A percentile compares a stretch with the other conserved stretches of the same genome.
Conservation (phyloP, 345 rosid genomes). For the Citrus reticulata region DNA sequence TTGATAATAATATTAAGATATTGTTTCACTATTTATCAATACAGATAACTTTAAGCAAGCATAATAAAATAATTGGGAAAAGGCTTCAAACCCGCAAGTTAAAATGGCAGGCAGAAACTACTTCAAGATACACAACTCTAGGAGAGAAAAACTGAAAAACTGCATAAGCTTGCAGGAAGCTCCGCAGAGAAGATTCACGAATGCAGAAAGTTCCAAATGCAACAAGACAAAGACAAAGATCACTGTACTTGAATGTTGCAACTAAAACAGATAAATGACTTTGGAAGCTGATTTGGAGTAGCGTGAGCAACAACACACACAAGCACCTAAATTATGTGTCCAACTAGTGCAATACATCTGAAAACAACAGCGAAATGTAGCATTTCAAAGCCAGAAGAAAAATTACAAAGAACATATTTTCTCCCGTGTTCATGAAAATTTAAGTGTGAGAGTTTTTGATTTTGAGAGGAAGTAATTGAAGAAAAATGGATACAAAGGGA, state of each 20-base stretch:
- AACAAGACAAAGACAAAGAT: not conserved
- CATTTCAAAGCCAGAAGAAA: not conserved
- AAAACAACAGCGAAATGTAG: not conserved
- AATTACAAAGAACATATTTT: not conserved
- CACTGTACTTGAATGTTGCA: not conserved
- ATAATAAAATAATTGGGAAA: not conserved
- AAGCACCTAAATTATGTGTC: not conserved
- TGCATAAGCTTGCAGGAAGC: not conserved
- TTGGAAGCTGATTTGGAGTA: not conserved
- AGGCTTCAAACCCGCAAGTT: not conserved
- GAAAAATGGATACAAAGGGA: not conserved
- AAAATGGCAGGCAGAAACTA: not conserved
- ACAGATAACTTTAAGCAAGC: not conserved
- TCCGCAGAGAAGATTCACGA: not conserved
- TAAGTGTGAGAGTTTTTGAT: not conserved
- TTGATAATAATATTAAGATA: not conserved
- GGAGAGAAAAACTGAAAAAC: not conserved
- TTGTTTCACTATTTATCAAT: not conserved
- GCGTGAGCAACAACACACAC: not conserved
- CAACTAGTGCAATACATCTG: not conserved
- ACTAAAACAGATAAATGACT: not conserved
- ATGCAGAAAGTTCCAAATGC: not conserved
- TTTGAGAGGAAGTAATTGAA: not conserved
- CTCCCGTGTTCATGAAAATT: not conserved
- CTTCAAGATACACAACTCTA: not conserved